Base-by-base conservation (phyloP, 73 alveolate species). In the Strombidium stylifer region DNA sequence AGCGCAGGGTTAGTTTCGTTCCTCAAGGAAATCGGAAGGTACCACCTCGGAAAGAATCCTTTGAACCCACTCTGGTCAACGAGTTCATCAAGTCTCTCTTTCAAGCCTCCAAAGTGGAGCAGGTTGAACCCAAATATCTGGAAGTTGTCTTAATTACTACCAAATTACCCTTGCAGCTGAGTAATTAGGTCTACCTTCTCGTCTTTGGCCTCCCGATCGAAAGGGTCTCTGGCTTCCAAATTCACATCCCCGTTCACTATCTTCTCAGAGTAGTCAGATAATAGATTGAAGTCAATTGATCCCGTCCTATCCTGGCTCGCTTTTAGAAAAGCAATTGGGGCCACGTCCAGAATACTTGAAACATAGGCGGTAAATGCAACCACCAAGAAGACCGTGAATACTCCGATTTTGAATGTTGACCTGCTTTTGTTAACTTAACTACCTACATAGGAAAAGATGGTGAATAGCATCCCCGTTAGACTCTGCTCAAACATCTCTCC, bases 331-430 rank as follows among this genome's bases (percentile, higher is more conserved):
- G 91, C 82, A 2, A 83, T 61, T 0, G 97, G 94, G 19, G 90
- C 71, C 44, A 85, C n/a, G 45, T 76, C 73, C 26, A 94, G 70
- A 1, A 90, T 84, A 70, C 84, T 75, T 27, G 74, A 62, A 51
- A 88, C 76, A 46, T 85, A 61, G 18, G 96, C 87, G 37, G 91
- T 76, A 55, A 94, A 94, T 44, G 93, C 82, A 15, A 91, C 96
- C 8, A 91, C 96, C 32, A 94, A 50, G 81, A 82, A 87, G 47
- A 94, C 84, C 0, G 99, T 85, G 62, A 91, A 70, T 6, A 94
- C 85, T 23, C 99, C 99, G 35, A 94, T 94, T 50, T 81, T 91
- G 75, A 90, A 89, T 21, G 96, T 68, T 80, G 96, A 80, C 35
- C 89, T 96, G 48, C 82, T 94, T 70, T 91, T 94, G 27, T 57